phyloP scores from a whole-genome alignment of 208 protist genomes.

The Endotrypanum monterogeii region DNA sequence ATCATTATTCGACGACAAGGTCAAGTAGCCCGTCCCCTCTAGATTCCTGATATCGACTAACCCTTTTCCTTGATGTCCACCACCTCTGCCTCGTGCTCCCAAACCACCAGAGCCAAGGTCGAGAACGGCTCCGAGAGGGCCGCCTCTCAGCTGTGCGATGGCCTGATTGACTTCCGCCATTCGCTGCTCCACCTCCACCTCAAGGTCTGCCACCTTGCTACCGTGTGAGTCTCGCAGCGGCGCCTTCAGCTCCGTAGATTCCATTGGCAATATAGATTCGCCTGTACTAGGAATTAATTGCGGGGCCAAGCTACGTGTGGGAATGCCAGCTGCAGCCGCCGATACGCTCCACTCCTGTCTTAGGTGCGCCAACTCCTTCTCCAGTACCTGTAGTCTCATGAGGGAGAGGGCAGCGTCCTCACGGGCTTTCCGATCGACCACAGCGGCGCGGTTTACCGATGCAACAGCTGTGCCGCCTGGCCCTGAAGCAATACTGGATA shows the following conservation, averaged over 20 bases:
- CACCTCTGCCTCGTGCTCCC: constrained; percentile 2
- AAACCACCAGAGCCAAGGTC: neutral
- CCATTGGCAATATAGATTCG: neutral
- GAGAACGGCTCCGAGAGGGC: neutral
- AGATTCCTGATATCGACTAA: neutral
- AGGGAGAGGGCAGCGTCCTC: constrained; percentile 84
- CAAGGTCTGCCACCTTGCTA: constrained; percentile 58
- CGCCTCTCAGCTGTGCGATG: constrained; percentile 57
- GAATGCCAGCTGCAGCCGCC: neutral
- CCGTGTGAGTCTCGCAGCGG: constrained; percentile 63
- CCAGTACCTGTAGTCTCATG: constrained; percentile 83
- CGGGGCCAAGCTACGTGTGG: neutral
- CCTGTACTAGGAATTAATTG: neutral
- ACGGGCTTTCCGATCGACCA: constrained; percentile 83
- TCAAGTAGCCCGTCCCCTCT: neutral
- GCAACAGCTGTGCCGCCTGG: constrained; percentile 4
- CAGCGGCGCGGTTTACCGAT: constrained; percentile 20
- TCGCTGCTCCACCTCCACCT: constrained; percentile 84
- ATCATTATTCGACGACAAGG: neutral
- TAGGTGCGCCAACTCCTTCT: constrained; percentile 66
- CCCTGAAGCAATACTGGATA: constrained; percentile 7
- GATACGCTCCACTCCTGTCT: constrained; percentile 29
- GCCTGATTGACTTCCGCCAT: constrained; percentile 87
- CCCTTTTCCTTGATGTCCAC: neutral
- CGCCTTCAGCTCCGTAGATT: constrained; percentile 1